A percentile compares a stretch with the other conserved stretches of the same genome.
Conservation (phyloP, 805 yeast species). For the Candida germanica region DNA sequence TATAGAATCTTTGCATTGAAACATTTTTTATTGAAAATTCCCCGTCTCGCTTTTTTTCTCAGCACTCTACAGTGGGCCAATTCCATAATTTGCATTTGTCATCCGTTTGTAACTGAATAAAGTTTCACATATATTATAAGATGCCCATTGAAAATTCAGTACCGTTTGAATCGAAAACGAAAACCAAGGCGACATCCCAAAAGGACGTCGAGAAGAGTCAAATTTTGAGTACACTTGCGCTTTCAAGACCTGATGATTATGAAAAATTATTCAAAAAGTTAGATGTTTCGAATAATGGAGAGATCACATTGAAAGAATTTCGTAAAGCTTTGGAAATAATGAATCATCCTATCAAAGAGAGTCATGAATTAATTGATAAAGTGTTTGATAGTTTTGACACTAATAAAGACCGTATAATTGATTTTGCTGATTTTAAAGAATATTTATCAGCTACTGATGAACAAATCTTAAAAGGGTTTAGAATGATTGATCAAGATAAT, state of each 20-base stretch:
- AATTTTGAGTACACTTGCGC: constrained; percentile 2
- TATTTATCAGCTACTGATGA: constrained; percentile 67
- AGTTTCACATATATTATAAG: not conserved
- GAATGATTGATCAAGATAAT: constrained; percentile 61
- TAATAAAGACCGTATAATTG: constrained; percentile 54
- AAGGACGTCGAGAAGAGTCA: constrained; percentile 3
- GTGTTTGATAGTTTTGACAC: constrained; percentile 60
- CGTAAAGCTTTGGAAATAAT: constrained; percentile 41
- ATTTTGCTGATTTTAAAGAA: constrained; percentile 61
- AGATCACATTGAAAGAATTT: constrained; percentile 47
- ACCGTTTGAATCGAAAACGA: not conserved
- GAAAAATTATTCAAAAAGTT: constrained; percentile 29
- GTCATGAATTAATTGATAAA: constrained; percentile 54
- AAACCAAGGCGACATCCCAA: not conserved
- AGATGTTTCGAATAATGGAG: constrained; percentile 43
- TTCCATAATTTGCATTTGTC: too few relatives aligned
- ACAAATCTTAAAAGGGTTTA: constrained; percentile 68
- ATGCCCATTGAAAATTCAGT: not conserved
- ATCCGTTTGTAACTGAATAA: not conserved
- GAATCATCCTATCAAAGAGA: constrained; percentile 65
- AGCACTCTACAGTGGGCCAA: too few relatives aligned
- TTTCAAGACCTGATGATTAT: constrained; percentile 9
- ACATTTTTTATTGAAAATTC: not conserved
- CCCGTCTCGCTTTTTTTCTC: too few relatives aligned
- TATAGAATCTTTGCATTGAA: not conserved